Evolutionary conservation across 805 yeast genomes (phyloP), one percentile per base, ranked within the genome.

Genomic region (Barnettozyma salicaria): DNA sequence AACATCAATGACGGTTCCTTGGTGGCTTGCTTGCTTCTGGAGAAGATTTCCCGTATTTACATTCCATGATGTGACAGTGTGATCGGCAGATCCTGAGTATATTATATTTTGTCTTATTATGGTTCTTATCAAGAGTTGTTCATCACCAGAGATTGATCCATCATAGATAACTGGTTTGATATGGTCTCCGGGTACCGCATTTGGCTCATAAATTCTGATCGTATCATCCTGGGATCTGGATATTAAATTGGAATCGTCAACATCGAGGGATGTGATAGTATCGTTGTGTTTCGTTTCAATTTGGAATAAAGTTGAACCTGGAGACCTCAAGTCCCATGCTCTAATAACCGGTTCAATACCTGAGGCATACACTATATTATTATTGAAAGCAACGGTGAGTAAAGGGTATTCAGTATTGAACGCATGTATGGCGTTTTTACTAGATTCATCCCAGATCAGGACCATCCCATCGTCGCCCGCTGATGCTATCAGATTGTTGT

Each of bases 261-360:
- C 48, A 13, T 76, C 67, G 18, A 83, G 42, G 1, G 83, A 72
- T 0, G 88, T 76, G 18, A 80, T 72, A 5, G 74, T 58, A 32
- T 75, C 82, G 6, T 59, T 50, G 37, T 76, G 73, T 38, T 64
- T 24, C 34, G 65, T 47, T 34, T 61, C 56, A 49, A 72, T 58
- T 36, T 53, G 58, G 74, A 80, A 78, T 7, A 70, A 29, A 1
- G 72, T 67, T 6, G 47, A 40, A 1, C 60, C 58, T 5, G 62
- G 39, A 4, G 63, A 55, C 37, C 86, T 57, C 7, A 74, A 33
- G 49, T 85, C 94, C 60, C 71, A 79, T 3, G 76, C 79, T 28
- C 61, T 52, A 1, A 85, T 67, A 0, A 65, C 60, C 1, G 86
- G 80, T 44, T 85, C 90, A 3, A 85, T 71, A 0, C 95, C 95